Base-by-base conservation (phyloP, 176 grass and related monocot species). In the Musa schizocarpa region DNA sequence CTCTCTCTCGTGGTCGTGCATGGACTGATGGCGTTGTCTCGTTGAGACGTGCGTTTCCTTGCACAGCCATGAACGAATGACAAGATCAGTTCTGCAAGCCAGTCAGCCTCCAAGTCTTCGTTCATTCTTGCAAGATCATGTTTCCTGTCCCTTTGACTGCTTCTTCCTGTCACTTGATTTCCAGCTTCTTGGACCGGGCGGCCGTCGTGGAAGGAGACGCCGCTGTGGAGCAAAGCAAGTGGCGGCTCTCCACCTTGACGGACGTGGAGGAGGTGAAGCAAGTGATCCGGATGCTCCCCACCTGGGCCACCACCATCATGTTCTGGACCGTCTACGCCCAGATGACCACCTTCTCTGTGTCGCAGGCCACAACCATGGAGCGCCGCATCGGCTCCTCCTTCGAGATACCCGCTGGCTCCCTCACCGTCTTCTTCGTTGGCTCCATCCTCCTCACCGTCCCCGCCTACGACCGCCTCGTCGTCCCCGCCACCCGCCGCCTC, bases 271-370 rank as follows among this genome's bases (percentile, higher is more conserved):
- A 96, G 80, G 92, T 96, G 75, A 96, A 96, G 81, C 85, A 88
- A 52, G 86, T 96, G 14, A 22, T 90, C 56, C 88, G 88, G 1
- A 91, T 96, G 92, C 81, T 96, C 5, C 92, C 92, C 6, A 88
- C 76, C 0, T 96, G 92, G 92, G 92, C 92, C 16, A 91, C 92
- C 24, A 91, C 92, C 25, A 90, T 96, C 53, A 79, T 89, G 25
- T 96, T 96, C 89, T 96, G 92, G 89, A 96, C 87, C 1, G 80
- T 92, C 8, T 92, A 96, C 59, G 92, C 92, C 9, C 92, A 96
- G 81, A 92, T 96, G 89, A 92, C 86, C 50, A 99, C 90, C 50
- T 99, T 96, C 82, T 96, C 92, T 12, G 92, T 99, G 9, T 88
- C 92, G 1, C 92, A 96, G 52, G 92, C 92, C 19, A 57, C 50